Evolutionary conservation across 2,329 filamentous ascomycete species (phyloP), one percentile per base, ranked within the genome.

Genomic region (Rosellinia necatrix): DNA sequence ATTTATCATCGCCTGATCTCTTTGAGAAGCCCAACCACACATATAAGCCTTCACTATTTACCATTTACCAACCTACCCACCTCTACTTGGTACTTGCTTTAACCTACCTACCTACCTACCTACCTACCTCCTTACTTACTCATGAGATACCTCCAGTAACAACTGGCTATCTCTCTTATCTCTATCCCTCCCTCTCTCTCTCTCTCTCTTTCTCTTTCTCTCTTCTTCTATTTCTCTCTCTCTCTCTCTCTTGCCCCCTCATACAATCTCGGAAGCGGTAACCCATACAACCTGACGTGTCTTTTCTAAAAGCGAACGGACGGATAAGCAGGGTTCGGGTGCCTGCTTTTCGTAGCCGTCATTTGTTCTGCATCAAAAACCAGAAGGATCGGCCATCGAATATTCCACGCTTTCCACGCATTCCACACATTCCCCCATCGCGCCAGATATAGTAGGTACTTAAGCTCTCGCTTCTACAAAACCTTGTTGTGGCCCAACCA

Each of bases 331-430:
- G 13, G 30, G 32, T 53, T 37, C 32, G 49, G 38, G 38, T 41
- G 22, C 54, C 44, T 29, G 15, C 42, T 15, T 41, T 22, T 27
- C 37, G 54, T 38, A 29, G 43, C 44, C 49, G 21, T 15, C 43
- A 22, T 53, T 34, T 35, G 30, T 43, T 46, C 49, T 42, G 37
- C 34, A 19, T 38, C 13, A 13, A 19, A n/a, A 43, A 6, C 30
- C 12, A 13, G 21, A 41, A 56, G 41, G 34, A 41, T 17, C 42
- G 13, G 22, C 40, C 22, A 15, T n/a, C 30, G 29, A 43, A 52
- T 43, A 12, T 27, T 27, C 24, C 21, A 43, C 42, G 9, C 43
- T 7, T 32, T 38, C 40, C n/a, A n/a, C n/a, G n/a, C n/a, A n/a
- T n/a, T n/a, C 27, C 19, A 27, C 21, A 37, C 35, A 21, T n/a